These are phyloP conservation scores for Phylloporus sp. DNA, from an alignment of 768 basidiomycete species.

Conservation along the genomic window DNA sequence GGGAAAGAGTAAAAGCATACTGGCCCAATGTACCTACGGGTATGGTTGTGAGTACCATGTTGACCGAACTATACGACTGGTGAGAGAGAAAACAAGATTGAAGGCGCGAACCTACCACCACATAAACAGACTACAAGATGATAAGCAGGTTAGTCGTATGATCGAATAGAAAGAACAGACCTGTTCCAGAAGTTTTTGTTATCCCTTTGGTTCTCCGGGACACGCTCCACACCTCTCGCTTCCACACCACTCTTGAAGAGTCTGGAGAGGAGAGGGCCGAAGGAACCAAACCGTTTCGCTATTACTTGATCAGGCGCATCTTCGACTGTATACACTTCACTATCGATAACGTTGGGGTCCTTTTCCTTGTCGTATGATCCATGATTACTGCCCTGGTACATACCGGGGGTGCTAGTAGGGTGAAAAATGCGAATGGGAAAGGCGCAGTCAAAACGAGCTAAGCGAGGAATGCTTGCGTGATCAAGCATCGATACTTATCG, in stretches of 20 bases:
- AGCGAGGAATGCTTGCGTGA: neutral
- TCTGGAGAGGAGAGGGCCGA: conserved; percentile 32
- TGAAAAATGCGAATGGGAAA: neutral
- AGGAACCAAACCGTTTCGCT: conserved; percentile 26
- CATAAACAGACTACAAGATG: conserved; percentile 37
- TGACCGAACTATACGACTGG: conserved; percentile 38
- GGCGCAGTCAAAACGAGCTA: too few relatives aligned
- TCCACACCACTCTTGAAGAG: conserved; percentile 50
- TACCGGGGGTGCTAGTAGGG: neutral
- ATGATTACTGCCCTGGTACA: conserved; percentile 1
- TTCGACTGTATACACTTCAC: conserved; percentile 13
- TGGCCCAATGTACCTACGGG: conserved; percentile 50
- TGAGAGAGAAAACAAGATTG: neutral
- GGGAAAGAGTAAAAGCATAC: conserved; percentile 45
- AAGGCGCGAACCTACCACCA: conserved; percentile 35
- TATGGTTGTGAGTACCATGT: conserved; percentile 44
- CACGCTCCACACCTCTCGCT: conserved; percentile 52
- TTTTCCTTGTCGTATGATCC: conserved; percentile 21
- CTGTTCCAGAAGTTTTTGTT: conserved; percentile 44
- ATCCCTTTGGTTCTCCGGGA: conserved; percentile 47
- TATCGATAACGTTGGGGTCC: neutral
- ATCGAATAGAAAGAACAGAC: conserved; percentile 21
- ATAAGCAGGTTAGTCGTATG: neutral
- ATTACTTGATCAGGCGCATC: conserved; percentile 27
- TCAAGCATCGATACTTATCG: neutral